A percentile compares a stretch with the other conserved stretches of the same genome.
These are phyloP conservation scores for Porphyrellus sp. DNA, from an alignment of 1,284 basidiomycete species.

Conservation along the genomic window DNA sequence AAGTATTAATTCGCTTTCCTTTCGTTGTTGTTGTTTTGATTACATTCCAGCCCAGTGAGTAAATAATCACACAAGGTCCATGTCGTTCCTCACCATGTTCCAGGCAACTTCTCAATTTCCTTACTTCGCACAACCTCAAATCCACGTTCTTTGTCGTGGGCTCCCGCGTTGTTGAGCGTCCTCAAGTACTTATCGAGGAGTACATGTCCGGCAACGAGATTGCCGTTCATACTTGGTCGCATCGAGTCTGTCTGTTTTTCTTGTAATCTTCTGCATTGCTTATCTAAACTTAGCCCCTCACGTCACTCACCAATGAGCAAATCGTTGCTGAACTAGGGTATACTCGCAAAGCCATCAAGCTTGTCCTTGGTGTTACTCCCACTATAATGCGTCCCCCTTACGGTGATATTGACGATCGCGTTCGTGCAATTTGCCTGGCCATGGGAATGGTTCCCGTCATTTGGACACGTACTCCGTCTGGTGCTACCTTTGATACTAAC, in stretches of 20 bases:
- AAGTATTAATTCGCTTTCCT: slow-evolving; percentile 3
- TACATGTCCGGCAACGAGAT: slow-evolving; percentile 86
- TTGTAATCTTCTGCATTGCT: background rate
- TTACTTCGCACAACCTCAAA: slow-evolving; percentile 61
- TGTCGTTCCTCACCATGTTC: slow-evolving; percentile 12
- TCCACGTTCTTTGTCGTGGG: slow-evolving; percentile 94
- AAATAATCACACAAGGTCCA: slow-evolving; percentile 23
- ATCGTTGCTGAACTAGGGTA: slow-evolving; percentile 93
- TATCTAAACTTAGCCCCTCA: slow-evolving; percentile 54
- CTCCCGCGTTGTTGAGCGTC: slow-evolving; percentile 82
- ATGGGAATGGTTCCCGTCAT: slow-evolving; percentile 82
- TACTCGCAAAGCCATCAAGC: slow-evolving; percentile 83
- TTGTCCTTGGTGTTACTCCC: slow-evolving; percentile 76
- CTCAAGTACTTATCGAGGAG: slow-evolving; percentile 75
- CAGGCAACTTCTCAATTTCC: slow-evolving; percentile 66
- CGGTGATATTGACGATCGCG: slow-evolving; percentile 79
- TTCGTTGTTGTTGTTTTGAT: no score
- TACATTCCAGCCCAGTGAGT: slow-evolving; percentile 45
- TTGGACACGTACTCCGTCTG: slow-evolving; percentile 65
- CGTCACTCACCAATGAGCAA: slow-evolving; percentile 80
- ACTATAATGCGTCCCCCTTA: slow-evolving; percentile 63
- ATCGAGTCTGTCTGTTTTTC: slow-evolving; percentile 43
- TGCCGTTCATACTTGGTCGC: slow-evolving; percentile 77
- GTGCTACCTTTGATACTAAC: slow-evolving; percentile 76
- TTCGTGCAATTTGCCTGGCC: slow-evolving; percentile 77